Evolutionary conservation across 2,329 filamentous ascomycete species (phyloP).

Genomic region (Pseudopyrenochaeta lycopersici): DNA sequence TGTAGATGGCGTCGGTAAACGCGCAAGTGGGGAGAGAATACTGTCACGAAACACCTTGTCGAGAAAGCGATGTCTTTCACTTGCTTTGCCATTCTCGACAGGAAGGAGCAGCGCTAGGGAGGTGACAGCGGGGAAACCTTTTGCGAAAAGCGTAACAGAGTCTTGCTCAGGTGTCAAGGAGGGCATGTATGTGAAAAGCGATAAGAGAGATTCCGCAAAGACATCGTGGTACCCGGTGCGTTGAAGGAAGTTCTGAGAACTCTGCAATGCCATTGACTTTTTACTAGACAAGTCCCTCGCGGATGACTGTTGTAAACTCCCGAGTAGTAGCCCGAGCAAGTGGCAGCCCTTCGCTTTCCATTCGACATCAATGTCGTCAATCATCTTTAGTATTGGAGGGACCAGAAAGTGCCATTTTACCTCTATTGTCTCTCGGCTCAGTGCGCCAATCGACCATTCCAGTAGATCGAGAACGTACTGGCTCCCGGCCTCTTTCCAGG

Average conservation of each 20-base stretch:
- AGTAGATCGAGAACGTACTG: slow-evolving; percentile 65
- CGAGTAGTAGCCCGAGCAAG: slow-evolving; percentile 65
- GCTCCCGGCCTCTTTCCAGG: slow-evolving; percentile 66
- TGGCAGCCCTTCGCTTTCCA: slow-evolving; percentile 66
- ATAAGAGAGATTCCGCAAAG: slow-evolving; percentile 74
- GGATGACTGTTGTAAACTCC: slow-evolving; percentile 34
- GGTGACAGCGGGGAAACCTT: slow-evolving; percentile 73
- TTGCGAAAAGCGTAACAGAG: slow-evolving; percentile 69
- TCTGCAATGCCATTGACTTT: slow-evolving; percentile 26
- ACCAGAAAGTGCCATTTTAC: slow-evolving; percentile 73
- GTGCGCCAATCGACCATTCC: slow-evolving; percentile 66
- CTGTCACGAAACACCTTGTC: slow-evolving; percentile 55
- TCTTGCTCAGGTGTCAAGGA: slow-evolving; percentile 78
- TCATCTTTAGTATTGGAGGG: slow-evolving; percentile 73
- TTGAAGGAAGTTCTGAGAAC: slow-evolving; percentile 62
- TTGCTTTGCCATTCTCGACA: slow-evolving; percentile 12
- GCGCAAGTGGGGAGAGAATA: slow-evolving; percentile 58
- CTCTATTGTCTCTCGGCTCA: slow-evolving; percentile 61
- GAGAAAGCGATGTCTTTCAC: slow-evolving; percentile 45
- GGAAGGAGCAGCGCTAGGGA: slow-evolving; percentile 54
- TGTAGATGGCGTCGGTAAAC: slow-evolving; percentile 60
- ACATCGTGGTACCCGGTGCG: slow-evolving; percentile 68
- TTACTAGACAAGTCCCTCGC: not conserved
- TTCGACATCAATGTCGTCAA: slow-evolving; percentile 68
- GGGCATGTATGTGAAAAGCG: slow-evolving; percentile 79